phyloP scores from a whole-genome alignment of 2,329 filamentous ascomycete genomes.

The Westerdykella ornata region DNA sequence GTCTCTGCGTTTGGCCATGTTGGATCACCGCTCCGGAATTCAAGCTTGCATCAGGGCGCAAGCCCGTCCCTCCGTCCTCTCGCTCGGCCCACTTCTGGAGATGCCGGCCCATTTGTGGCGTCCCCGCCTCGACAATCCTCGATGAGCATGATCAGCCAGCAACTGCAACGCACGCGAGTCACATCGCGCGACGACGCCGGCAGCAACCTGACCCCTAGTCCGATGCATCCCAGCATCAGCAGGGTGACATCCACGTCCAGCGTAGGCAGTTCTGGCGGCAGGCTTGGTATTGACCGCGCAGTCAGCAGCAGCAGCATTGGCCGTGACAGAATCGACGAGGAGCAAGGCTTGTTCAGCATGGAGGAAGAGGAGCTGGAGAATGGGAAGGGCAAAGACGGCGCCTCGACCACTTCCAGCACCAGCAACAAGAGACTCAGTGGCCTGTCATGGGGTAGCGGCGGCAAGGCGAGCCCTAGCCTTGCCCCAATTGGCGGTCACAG shows the following conservation, averaged over 20 bases:
- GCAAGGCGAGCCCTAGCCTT: slow-evolving; percentile 31
- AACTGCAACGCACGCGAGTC: slow-evolving; percentile 44
- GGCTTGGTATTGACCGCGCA: slow-evolving; percentile 34
- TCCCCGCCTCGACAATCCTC: slow-evolving; percentile 52
- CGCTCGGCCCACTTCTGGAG: slow-evolving; percentile 43
- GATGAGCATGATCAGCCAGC: slow-evolving; percentile 57
- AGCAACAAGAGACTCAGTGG: slow-evolving; percentile 35
- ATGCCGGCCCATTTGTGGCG: slow-evolving; percentile 42
- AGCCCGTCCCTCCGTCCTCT: slow-evolving; percentile 49
- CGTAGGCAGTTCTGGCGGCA: slow-evolving; percentile 25
- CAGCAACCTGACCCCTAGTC: slow-evolving; percentile 17
- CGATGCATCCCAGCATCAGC: slow-evolving; percentile 62
- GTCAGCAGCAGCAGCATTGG: slow-evolving; percentile 36
- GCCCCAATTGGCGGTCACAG: slow-evolving; percentile 31
- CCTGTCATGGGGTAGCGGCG: slow-evolving; percentile 33
- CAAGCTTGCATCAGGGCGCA: slow-evolving; percentile 46
- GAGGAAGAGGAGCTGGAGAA: slow-evolving; percentile 32
- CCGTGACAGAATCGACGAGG: slow-evolving; percentile 38
- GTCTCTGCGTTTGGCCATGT: slow-evolving; percentile 52
- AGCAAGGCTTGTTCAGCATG: slow-evolving; percentile 41
- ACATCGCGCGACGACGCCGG: slow-evolving; percentile 27
- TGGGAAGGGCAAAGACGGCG: slow-evolving; percentile 29
- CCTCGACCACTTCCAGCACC: slow-evolving; percentile 28
- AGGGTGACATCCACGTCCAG: slow-evolving; percentile 31
- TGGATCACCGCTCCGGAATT: slow-evolving; percentile 60